phyloP scores from a whole-genome alignment of 2,329 filamentous ascomycete genomes.

The Ceratocystis variospora region DNA sequence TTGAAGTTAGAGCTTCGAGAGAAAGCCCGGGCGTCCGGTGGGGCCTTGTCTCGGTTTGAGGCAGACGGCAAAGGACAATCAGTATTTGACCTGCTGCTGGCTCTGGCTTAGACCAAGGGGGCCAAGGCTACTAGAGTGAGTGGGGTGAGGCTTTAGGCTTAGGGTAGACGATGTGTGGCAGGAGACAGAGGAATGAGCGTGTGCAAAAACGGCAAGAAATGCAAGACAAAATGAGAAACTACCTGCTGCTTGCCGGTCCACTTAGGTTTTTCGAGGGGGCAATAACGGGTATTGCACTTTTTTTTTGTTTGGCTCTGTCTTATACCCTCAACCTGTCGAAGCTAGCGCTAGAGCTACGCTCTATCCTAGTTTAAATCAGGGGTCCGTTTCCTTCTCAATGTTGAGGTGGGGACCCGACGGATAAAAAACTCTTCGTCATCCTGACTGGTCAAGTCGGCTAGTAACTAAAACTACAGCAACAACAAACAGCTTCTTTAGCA shows the following conservation, averaged over 20 bases:
- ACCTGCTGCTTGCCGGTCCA: too few relatives aligned
- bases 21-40: neutral
- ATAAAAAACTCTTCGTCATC: neutral
- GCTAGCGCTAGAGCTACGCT: neutral
- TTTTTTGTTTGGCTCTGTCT: neutral
- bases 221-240: neutral
- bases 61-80: neutral
- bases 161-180: neutral
- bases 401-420: neutral
- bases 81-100: neutral
- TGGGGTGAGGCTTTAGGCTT: neutral
- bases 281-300: neutral
- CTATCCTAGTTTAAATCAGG: neutral
- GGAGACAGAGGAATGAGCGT: neutral
- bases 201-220: neutral
- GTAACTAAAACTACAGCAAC: neutral
- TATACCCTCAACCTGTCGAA: neutral
- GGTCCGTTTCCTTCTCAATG: neutral
- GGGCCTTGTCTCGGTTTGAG: conserved; percentile 5
- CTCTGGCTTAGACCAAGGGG: neutral
- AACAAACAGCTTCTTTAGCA: neutral
- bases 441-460: neutral
- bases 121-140: neutral
- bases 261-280: neutral
- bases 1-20: neutral